Evolutionary conservation across 768 basidiomycete genomes (phyloP), one percentile per base, ranked within the genome.

Genomic region (Pisolithus microcarpus): DNA sequence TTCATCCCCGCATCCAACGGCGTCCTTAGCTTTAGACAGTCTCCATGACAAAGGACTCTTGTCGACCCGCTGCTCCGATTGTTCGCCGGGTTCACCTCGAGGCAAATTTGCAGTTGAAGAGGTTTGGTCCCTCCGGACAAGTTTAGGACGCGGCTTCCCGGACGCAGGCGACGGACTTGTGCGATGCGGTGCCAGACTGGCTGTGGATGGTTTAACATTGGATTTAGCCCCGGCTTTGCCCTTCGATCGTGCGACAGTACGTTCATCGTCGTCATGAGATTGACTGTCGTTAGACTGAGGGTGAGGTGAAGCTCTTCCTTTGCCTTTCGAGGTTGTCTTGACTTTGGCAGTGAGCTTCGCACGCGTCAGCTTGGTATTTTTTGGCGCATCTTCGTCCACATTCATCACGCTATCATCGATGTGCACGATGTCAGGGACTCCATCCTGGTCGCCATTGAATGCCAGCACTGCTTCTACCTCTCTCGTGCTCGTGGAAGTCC

Each of bases 391-490:
- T 23, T 48, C 52, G n/a, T 58, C 52, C 7, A 31, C n/a, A 34
- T 53, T 49, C 48, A 49, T 45, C 40, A 19, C 24, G 24, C 15
- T 49, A 6, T 46, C 31, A 8, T 30, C 44, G 4, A 21, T 2
- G 21, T 24, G 6, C 21, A 21, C 43, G 38, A 13, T n/a, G 19
- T 39, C 38, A 50, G 23, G 4, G 11, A 30, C 13, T n/a, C 15
- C 39, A 21, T 56, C 49, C 0, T 34, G 65, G 13, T 52, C 54
- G 8, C 54, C 54, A 19, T 52, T 47, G 16, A 55, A 16, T 10
- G 52, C 50, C 5, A 64, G 52, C 5, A 45, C 56, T n/a, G 60
- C 57, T 38, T 67, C 67, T 8, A 60, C 65, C 46, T 70, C 67
- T 46, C 45, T 48, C 23, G 55, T 59, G 26, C 58, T 65, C 23